phyloP scores from a whole-genome alignment of 352 stramenopile genomes.

The Globisporangium spiculum region DNA sequence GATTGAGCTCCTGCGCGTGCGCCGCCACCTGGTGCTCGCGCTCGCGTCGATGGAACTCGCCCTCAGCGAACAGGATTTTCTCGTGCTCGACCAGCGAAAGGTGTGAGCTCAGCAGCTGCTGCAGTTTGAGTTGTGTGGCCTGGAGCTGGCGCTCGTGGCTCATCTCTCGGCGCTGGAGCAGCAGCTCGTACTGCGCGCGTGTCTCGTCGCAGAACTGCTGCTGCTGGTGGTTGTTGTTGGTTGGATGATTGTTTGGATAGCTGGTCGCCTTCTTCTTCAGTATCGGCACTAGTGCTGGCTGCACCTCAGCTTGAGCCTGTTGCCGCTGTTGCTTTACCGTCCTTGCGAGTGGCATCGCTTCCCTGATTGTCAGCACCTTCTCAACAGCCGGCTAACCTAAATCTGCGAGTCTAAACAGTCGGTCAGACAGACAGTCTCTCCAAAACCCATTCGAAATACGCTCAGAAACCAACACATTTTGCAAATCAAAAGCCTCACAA shows the following conservation, averaged over 20 bases:
- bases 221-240: not conserved
- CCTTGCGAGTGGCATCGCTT: slow-evolving; percentile 4
- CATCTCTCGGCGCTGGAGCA: slow-evolving; percentile 38
- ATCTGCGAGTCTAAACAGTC: not conserved
- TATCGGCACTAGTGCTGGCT: not conserved
- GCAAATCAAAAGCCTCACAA: not conserved
- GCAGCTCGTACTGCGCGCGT: slow-evolving; percentile 47
- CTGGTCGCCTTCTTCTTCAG: slow-evolving; percentile 30
- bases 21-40: slow-evolving; percentile 19
- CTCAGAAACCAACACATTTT: not conserved
- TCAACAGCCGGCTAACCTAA: not conserved
- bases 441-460: not conserved
- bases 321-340: not conserved
- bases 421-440: not conserved
- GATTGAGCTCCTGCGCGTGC: slow-evolving; percentile 22
- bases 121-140: slow-evolving; percentile 33
- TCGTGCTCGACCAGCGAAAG: slow-evolving; percentile 58
- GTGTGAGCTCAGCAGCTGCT: slow-evolving; percentile 41
- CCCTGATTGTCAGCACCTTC: not conserved
- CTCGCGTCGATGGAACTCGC: slow-evolving; percentile 24
- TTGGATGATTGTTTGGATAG: not conserved
- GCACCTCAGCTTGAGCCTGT: no score
- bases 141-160: slow-evolving; percentile 45
- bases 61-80: slow-evolving; percentile 28
- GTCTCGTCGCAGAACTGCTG: slow-evolving; percentile 57